phyloP scores from a whole-genome alignment of 129 eudicot species.

The Erigeron canadensis region DNA sequence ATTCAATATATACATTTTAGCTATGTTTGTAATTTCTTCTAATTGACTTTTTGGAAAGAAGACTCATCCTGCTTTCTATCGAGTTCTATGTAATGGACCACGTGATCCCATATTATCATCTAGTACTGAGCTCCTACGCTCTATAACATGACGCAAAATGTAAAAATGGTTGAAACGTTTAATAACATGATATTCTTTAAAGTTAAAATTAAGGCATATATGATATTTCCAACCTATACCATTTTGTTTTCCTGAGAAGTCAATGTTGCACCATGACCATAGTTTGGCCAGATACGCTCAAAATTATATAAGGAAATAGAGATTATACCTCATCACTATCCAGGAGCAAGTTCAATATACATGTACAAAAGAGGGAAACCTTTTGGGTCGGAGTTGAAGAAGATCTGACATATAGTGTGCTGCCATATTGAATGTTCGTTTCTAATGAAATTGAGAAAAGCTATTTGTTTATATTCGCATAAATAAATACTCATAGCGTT shows the following conservation, averaged over 20 bases:
- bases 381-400: conserved; percentile 30
- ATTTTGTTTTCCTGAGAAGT: conserved; percentile 40
- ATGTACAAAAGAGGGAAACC: conserved; percentile 38
- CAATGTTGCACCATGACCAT: conserved; percentile 38
- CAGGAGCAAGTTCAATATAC: conserved; percentile 9
- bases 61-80: conserved; percentile 46
- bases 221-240: conserved; percentile 33
- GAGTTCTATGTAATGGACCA: conserved; percentile 75
- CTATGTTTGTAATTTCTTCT: too few relatives aligned
- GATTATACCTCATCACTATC: conserved; percentile 21
- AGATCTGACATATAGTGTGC: conserved; percentile 66
- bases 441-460: too few relatives aligned
- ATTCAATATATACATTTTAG: too few relatives aligned
- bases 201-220: neutral
- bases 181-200: neutral
- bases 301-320: neutral
- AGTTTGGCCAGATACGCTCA: conserved; percentile 41
- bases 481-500: too few relatives aligned
- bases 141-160: conserved; percentile 48
- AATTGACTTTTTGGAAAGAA: too few relatives aligned
- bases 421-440: conserved; percentile 90
- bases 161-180: neutral
- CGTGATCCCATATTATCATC: conserved; percentile 67
- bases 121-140: conserved; percentile 71
- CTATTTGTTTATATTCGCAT: too few relatives aligned